Conservation (phyloP, 2,329 filamentous ascomycete genomes). For the Colletotrichum coccodes region DNA sequence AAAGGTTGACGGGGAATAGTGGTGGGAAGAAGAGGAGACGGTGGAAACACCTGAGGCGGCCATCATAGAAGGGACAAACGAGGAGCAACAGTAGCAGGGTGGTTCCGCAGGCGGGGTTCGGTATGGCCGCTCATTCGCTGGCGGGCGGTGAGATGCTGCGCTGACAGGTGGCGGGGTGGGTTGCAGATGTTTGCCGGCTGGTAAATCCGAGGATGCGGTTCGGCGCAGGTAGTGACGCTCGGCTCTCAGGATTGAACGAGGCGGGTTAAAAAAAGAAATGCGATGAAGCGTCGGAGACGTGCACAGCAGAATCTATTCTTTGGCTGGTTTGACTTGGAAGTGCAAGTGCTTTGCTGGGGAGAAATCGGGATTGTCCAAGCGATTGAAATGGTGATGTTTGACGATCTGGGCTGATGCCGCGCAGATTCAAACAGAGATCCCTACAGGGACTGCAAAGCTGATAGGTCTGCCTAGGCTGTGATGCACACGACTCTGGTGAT, state of each 20-base stretch:
- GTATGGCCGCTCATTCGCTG: constrained; percentile 25
- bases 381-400: background rate
- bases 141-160: background rate
- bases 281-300: background rate
- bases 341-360: background rate
- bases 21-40: constrained; percentile 20
- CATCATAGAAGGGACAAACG: constrained; percentile 33
- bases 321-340: background rate
- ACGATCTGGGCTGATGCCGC: constrained; percentile 17
- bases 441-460: constrained; percentile 19
- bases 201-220: constrained; percentile 30
- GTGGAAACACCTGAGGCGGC: constrained; percentile 28
- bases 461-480: background rate
- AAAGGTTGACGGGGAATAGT: constrained; percentile 12
- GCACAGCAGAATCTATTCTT: background rate
- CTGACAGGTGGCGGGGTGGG: background rate
- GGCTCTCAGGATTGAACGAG: constrained; percentile 13
- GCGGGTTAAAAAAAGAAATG: background rate
- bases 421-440: constrained; percentile 7
- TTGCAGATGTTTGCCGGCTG: constrained; percentile 19
- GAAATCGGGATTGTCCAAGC: background rate
- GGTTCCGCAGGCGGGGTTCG: constrained; percentile 27
- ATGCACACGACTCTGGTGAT: background rate
- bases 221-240: constrained; percentile 25
- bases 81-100: constrained; percentile 2